Evolutionary conservation across 805 yeast genomes (phyloP), one percentile per base, ranked within the genome.

Genomic region (Myxozyma mucilagina): DNA sequence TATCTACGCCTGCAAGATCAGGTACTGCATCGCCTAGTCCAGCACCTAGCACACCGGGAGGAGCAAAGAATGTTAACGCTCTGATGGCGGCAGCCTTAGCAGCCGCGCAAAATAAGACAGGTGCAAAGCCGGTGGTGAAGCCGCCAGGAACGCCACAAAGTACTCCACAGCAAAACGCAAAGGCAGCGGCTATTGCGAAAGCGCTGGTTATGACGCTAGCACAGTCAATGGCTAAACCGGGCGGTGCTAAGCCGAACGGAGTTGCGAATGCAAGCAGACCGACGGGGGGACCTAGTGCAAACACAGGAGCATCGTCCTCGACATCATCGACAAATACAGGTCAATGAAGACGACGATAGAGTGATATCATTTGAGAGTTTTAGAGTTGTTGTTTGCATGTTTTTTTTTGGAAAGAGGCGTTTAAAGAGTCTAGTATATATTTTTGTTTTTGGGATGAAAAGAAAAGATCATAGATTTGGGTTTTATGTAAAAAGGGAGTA

Each of bases 131-230:
- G 6, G 16, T 39, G 29, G 31, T 20, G 35, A 50, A 50, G 31
- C 54, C 45, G 11, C 1, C 48, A n/a, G 48, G 34, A 29, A 10
- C 14, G 14, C 48, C n/a, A 20, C 48, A 44, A 8, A 36, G 29
- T 29, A 10, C 54, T 3, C 14, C 42, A 4, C 54, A 39, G 54
- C 54, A 50, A 36, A 58, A 61, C 38, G 60, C 61, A 14, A 63
- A 63, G 44, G 68, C 67, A 4, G 66, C 64, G 3, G 67, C 67
- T 16, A 53, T 63, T 10, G 68, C 68, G 29, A 65, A 65, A 34
- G 68, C 68, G 4, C 47, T 65, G 10, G 67, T 65, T 29, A 57
- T 57, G 58, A 52, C 67, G 16, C 39, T 65, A 20, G 67, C 67
- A 14, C 61, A 63, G 64, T 53, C 57, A 41, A 53, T 53, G 57